Base-by-base conservation (phyloP, 164 flowering plant species). In the Liquidambar formosana region DNA sequence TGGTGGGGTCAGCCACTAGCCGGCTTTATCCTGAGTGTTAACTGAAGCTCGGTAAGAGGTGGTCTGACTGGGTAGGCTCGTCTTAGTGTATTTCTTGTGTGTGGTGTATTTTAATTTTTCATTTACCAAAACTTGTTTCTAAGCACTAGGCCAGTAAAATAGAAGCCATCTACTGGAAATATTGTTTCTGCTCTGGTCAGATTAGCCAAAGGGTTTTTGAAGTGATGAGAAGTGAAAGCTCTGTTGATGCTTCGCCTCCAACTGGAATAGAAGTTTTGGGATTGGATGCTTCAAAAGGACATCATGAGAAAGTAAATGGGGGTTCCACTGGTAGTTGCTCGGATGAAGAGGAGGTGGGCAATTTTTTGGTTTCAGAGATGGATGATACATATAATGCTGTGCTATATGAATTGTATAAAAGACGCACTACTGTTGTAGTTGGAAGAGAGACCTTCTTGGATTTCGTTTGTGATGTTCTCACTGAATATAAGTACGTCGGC, bases 121-220 rank as follows among this genome's bases (percentile, higher is more conserved):
- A 33, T 6, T 33, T 33, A 33, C 4, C 6, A 33, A 33, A 33
- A 33, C 41, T 33, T 33, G 6, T 33, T 33, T 33, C 6, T 33
- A 33, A 33, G 41, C 6, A 33, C 6, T 33, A 33, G 2, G 41
- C 41, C 41, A 6, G 6, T 33, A 33, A n/a, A 33, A 33, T 33
- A 33, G 41, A 33, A 33, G 41, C 41, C 41, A 2, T 33, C 41
- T 33, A 33, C 41, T 33, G 41, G 41, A 33, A 33, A 6, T 33
- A 33, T 56, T 65, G 60, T 58, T 41, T 25, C 61, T 57, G 61
- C 26, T 65, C 41, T 73, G 56, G 10, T 59, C 87, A 93, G 97
- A 93, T 93, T 41, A 91, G 97, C 81, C 78, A 75, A 68, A 82
- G 93, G 77, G 97, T 91, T 49, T 89, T 91, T 73, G 92, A 83